Evolutionary conservation across 192 early-diverging fungal genomes (phyloP), one percentile per base, ranked within the genome.

Genomic region (Lunasporangiospora selenospora): DNA sequence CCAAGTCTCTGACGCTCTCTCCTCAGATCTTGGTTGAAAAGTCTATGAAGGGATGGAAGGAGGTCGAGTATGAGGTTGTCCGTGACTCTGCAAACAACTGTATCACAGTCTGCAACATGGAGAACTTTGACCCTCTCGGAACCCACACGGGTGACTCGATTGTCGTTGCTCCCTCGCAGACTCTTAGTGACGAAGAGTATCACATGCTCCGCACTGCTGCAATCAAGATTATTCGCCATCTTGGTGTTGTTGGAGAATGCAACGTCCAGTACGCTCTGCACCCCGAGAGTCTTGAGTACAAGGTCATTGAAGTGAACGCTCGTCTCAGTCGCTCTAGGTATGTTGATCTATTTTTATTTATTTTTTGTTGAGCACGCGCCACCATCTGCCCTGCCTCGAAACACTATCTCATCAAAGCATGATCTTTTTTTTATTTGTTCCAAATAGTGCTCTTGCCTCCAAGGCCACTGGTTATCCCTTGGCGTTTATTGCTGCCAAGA

Each of bases 61-160:
- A 99, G 81, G 87, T 99, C 47, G 97, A 99, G 81, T 99, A 99
- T 75, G 97, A 99, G 75, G 95, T 99, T 32, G 95, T 99, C 26
- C 91, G 97, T 61, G 97, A 99, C 78, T 88, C 93, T 45, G 85
- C 88, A 46, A 88, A 99, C 80, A 99, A 99, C 83, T 99, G 97
- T 78, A 95, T 99, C 53, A 98, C 97, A 26, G 96, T 99, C 37
- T 99, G 97, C 80, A 99, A 99, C 85, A 99, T 98, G 95, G 95
- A 99, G 78, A 99, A 99, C 89, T 98, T 99, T 85, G 97, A 99
- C 63, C 97, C 97, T 23, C 89, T 99, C 33, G 95, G 97, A 23
- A 93, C 94, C 39, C 97, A 99, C 81, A 99, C 97, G 3, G 97
- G 97, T 56, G 97, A 99, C 76, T 96, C 94, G n/a, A 99, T 99